phyloP scores from a whole-genome alignment of 768 basidiomycete genomes.

The Albatrellus ellisii region DNA sequence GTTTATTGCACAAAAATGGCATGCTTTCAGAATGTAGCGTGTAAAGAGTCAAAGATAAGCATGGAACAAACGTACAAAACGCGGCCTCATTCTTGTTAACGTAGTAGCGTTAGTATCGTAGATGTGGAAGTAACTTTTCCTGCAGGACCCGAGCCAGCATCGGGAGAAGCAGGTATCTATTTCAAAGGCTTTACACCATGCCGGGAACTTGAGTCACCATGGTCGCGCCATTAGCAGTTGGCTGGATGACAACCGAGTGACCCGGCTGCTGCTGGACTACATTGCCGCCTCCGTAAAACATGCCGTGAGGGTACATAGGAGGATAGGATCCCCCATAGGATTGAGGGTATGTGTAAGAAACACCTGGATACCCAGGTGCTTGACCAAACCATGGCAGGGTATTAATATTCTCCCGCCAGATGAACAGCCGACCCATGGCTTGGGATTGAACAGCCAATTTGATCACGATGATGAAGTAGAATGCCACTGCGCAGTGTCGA shows the following conservation, averaged over 20 bases:
- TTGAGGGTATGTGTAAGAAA: constrained; percentile 5
- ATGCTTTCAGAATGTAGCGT: too few relatives aligned
- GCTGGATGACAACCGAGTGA: constrained; percentile 57
- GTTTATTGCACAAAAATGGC: too few relatives aligned
- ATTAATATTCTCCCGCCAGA: constrained; percentile 12
- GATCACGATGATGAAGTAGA: constrained; percentile 10
- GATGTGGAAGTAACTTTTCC: too few relatives aligned
- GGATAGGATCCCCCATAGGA: constrained; percentile 1
- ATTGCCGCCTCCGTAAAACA: constrained; percentile 19
- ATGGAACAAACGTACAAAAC: too few relatives aligned
- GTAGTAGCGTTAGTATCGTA: too few relatives aligned
- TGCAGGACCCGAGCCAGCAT: too few relatives aligned
- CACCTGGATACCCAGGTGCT: constrained; percentile 11
- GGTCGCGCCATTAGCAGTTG: constrained; percentile 44
- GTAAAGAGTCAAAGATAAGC: too few relatives aligned
- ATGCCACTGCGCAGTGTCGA: constrained; percentile 2
- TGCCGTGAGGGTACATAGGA: constrained; percentile 3
- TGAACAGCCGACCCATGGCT: constrained; percentile 9
- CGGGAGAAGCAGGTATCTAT: too few relatives aligned
- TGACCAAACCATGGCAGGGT: constrained; percentile 14
- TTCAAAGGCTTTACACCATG: too few relatives aligned
- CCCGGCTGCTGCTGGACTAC: constrained; percentile 41
- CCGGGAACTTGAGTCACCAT: constrained; percentile 49
- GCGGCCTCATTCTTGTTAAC: too few relatives aligned
- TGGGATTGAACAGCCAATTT: constrained; percentile 7